Evolutionary conservation across 306 rosid genomes (phyloP), one percentile per base, ranked within the genome.

Genomic region (Datisca glomerata): DNA sequence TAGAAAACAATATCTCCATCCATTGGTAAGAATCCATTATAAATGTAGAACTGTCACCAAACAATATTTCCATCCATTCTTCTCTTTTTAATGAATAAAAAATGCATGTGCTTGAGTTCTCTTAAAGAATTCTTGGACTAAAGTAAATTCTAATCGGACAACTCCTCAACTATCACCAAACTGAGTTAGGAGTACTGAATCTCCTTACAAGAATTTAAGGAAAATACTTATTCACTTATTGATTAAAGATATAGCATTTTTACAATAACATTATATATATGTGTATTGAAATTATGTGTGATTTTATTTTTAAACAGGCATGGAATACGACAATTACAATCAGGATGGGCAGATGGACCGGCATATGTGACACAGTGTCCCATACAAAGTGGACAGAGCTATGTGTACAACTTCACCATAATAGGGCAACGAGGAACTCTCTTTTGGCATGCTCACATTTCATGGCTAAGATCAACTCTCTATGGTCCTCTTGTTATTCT

Each of bases 311-410:
- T 64, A 0, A 47, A 53, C 23, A 81, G 94, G 94, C 94, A 78
- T 29, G 89, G 94, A 0, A 61, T 82, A 55, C 27, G 81, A 45
- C 78, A 75, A 9, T 69, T 80, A 42, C 69, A 18, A 44, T 40
- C 71, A 8, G 78, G 81, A 2, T 80, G 92, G 81, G 81, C 81
- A 0, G 85, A 80, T 58, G 85, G 85, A 4, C 92, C 85, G 3
- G 78, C 80, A 29, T 78, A 74, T 55, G 74, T 78, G 51, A 69
- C 91, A 2, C 80, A 80, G 15, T 75, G 85, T 49, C 92, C 85
- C 1, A 80, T 80, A 8, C 92, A 80, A 67, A 72, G 43, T 3
- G 69, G 85, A 5, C 66, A 66, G 27, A 72, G 64, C 20, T 80
- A 71, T 72, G 80, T 72, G 2, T 80, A 80, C 55, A 80, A 76